A percentile compares a stretch with the other conserved stretches of the same genome.
These are phyloP conservation scores for Nicotiana tabacum DNA, from an alignment of 257 asterid genomes.

Conservation along the genomic window DNA sequence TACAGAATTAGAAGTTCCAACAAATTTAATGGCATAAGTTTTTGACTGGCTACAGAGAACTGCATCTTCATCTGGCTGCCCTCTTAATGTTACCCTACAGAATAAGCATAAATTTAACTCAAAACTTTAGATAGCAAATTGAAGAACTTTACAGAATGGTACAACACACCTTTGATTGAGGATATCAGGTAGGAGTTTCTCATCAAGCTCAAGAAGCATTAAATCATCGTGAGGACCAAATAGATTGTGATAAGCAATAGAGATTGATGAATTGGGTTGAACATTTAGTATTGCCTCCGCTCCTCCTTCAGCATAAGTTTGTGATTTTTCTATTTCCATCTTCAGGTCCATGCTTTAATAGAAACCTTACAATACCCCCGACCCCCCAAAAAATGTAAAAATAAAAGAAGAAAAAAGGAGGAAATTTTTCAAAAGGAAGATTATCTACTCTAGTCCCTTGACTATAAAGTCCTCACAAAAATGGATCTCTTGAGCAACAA, in stretches of 20 bases:
- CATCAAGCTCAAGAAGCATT: conserved; percentile 84
- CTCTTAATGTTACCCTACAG: conserved; percentile 78
- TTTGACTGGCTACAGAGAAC: conserved; percentile 81
- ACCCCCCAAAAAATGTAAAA: background rate
- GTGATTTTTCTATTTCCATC: conserved; percentile 21
- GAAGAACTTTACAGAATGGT: background rate
- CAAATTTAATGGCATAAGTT: conserved; percentile 85
- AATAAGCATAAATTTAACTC: background rate
- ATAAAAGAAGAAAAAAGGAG: background rate
- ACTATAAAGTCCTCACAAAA: background rate
- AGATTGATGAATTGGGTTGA: conserved; percentile 54
- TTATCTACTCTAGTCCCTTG: background rate
- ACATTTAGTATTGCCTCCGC: conserved; percentile 69
- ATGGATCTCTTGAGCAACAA: background rate
- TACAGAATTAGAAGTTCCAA: conserved; percentile 86
- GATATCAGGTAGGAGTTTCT: conserved; percentile 70
- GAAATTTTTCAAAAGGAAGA: background rate
- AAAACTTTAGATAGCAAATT: background rate
- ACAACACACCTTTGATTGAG: conserved; percentile 58
- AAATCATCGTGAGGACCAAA: conserved; percentile 76
- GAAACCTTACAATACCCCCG: background rate
- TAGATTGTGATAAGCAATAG: conserved; percentile 59
- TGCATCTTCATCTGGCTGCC: conserved; percentile 87
- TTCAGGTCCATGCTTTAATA: background rate
- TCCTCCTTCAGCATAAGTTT: conserved; percentile 38